Percentiles rank a stretch among this genome's conserved stretches.
Evolutionary conservation across 1,284 basidiomycete genomes (phyloP).

Genomic region (Pseudozyma thailandica): DNA sequence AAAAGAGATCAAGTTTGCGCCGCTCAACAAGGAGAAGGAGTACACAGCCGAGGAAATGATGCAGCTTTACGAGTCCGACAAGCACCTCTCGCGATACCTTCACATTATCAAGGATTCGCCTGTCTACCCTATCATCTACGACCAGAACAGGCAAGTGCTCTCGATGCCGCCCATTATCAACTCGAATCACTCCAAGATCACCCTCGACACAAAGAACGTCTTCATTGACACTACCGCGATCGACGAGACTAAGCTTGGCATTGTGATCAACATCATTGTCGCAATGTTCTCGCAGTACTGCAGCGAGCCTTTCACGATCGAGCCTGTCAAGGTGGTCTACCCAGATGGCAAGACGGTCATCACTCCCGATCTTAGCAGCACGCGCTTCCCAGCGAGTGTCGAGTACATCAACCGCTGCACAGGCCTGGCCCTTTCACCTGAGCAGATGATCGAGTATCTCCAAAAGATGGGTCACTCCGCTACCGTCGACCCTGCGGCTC

Average conservation of each 20-base stretch:
- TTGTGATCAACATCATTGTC: slow-evolving; percentile 91
- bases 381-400: slow-evolving; percentile 79
- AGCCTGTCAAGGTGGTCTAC: slow-evolving; percentile 63
- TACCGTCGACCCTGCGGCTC: slow-evolving; percentile 22
- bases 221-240: slow-evolving; percentile 98
- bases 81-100: slow-evolving; percentile 88
- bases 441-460: slow-evolving; percentile 77
- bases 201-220: slow-evolving; percentile 89
- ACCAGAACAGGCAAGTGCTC: slow-evolving; percentile 83
- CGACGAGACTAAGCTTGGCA: slow-evolving; percentile 95
- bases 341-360: slow-evolving; percentile 76
- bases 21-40: slow-evolving; percentile 80
- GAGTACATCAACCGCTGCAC: slow-evolving; percentile 97
- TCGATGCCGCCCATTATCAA: slow-evolving; percentile 92
- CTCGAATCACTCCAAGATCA: slow-evolving; percentile 84
- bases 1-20: slow-evolving; percentile 87
- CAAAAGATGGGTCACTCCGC: slow-evolving; percentile 75
- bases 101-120: slow-evolving; percentile 93
- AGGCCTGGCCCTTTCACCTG: slow-evolving; percentile 77
- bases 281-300: slow-evolving; percentile 99
- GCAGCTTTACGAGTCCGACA: slow-evolving; percentile 80
- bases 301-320: slow-evolving; percentile 79
- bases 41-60: slow-evolving; percentile 70
- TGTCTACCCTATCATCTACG: slow-evolving; percentile 98
- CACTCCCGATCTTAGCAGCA: slow-evolving; percentile 82